These are phyloP conservation scores for Debaryomyces nepalensis DNA, from an alignment of 1,139 yeast genomes.

Conservation along the genomic window DNA sequence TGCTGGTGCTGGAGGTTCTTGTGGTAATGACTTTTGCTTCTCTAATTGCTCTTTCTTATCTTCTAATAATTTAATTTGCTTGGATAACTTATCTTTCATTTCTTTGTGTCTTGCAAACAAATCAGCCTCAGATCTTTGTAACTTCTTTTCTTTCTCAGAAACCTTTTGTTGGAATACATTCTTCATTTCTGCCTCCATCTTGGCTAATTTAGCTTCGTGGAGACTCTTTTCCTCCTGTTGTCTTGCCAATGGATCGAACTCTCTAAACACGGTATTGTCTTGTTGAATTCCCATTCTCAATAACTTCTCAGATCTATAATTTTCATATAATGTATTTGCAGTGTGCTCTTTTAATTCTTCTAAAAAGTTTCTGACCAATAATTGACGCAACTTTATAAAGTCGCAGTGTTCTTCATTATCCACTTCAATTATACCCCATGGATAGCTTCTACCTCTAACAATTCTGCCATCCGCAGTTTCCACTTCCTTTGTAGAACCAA, in stretches of 20 bases:
- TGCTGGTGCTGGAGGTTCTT: constrained; percentile 51
- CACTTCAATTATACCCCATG: constrained; percentile 98
- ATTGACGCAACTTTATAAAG: constrained; percentile 86
- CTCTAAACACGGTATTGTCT: constrained; percentile 89
- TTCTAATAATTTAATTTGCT: constrained; percentile 87
- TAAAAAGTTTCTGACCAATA: constrained; percentile 86
- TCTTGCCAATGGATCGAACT: constrained; percentile 89
- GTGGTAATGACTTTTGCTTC: constrained; percentile 60
- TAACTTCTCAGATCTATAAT: constrained; percentile 86
- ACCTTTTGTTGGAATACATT: constrained; percentile 96
- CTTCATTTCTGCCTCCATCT: constrained; percentile 97
- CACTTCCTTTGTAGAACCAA: constrained; percentile 84
- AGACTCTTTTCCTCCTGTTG: constrained; percentile 93
- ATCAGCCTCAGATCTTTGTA: constrained; percentile 97
- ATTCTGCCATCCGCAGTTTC: constrained; percentile 73
- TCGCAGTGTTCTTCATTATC: constrained; percentile 96
- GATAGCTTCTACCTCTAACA: constrained; percentile 93
- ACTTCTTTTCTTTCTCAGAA: constrained; percentile 93
- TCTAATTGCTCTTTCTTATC: constrained; percentile 89
- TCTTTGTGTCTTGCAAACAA: constrained; percentile 94
- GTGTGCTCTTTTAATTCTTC: constrained; percentile 95
- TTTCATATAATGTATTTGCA: constrained; percentile 75
- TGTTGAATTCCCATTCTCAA: constrained; percentile 85
- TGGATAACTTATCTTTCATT: constrained; percentile 91
- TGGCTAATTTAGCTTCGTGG: constrained; percentile 92